Percentiles rank a stretch among this genome's conserved stretches.
phyloP scores from a whole-genome alignment of 2,329 filamentous ascomycete genomes.

The Ophiostoma ulmi region DNA sequence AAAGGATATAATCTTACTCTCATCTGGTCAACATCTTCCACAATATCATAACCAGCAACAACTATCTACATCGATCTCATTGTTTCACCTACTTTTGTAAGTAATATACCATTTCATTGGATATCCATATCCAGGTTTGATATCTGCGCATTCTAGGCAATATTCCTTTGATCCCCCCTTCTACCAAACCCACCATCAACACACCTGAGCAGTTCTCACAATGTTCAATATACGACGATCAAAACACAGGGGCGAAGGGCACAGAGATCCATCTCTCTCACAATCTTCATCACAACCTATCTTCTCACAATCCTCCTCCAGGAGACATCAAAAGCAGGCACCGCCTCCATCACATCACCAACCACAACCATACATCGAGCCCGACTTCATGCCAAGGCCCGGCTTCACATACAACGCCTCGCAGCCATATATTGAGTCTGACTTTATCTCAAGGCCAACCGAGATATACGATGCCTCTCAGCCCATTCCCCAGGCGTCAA shows the following conservation, averaged over 20 bases:
- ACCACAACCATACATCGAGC: neutral
- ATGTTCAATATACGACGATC: neutral
- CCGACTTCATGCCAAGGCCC: neutral
- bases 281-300: neutral
- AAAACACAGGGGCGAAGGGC: neutral
- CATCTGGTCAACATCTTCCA: neutral
- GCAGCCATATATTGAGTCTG: neutral
- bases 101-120: neutral
- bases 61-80: neutral
- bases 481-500: neutral
- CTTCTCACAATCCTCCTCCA: neutral
- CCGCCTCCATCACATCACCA: neutral
- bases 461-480: neutral
- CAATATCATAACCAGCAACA: neutral
- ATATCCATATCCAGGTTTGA: neutral
- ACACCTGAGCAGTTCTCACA: neutral
- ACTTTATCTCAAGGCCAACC: neutral
- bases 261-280: neutral
- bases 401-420: neutral
- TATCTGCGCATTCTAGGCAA: no score
- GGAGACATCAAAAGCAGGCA: neutral
- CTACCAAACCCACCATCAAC: neutral
- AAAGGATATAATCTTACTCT: neutral
- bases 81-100: neutral
- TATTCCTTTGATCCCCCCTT: neutral